Evolutionary conservation across 2,329 filamentous ascomycete genomes (phyloP), one percentile per base, ranked within the genome.

Genomic region (Monosporascus cannonballus): DNA sequence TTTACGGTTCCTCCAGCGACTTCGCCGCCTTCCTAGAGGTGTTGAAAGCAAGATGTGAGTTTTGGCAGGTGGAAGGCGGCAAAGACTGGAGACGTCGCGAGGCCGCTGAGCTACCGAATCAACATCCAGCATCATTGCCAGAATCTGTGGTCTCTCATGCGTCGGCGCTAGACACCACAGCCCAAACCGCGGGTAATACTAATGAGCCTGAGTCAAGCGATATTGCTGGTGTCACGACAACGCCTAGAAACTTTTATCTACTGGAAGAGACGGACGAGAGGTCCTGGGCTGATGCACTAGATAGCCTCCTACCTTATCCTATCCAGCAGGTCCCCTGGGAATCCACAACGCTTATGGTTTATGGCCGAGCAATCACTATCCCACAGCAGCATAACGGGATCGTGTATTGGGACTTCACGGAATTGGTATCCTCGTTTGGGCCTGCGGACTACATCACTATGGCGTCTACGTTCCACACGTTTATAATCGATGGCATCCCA

Each of bases 381-480:
- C 83, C 84, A 1, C 74, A 74, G 3, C 78, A 85, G 38, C 70
- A 78, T 56, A 69, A 78, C 25, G 83, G 85, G 18, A 71, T 80
- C 1, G 79, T 83, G 0, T 76, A 77, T 51, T 90, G 87, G 80
- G 78, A 80, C 9, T 94, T 93, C 61, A 63, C 75, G 15, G 78
- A 86, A 37, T 78, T 93, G 1, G 90, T 88, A 53, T 77, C 78
- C 6, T 75, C 76, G 2, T 83, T 91, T 45, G 89, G 89, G 0
- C 88, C 89, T 1, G 89, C 89, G 27, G 89, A 94, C 71, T 94
- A 92, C 69, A 87, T 92, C 51, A 87, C 86, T 1, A 80, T 94
- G 66, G 87, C 89, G 1, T 91, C 87, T 1, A 87, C 81, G 17
- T 93, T 86, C 67, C 87, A 92, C 68, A 92, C 89, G 0, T 79